Evolutionary conservation across 1,139 yeast species (phyloP).

Genomic region (Saccharomycopsis hybrid): DNA sequence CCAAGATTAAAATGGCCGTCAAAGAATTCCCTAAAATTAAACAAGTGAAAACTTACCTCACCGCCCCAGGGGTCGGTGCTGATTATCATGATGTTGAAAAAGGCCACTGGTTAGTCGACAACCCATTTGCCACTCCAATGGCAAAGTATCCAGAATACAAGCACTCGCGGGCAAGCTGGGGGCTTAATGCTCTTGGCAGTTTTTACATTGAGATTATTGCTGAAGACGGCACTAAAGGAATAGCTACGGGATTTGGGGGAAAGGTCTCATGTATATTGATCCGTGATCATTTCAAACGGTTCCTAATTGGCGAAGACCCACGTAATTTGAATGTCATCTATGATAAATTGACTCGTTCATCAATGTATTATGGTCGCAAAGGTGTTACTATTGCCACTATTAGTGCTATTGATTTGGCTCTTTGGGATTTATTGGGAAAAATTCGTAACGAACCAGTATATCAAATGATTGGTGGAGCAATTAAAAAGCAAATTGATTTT

Average conservation of each 20-base stretch:
- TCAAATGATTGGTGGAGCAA: slow-evolving; percentile 45
- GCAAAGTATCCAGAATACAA: slow-evolving; percentile 40
- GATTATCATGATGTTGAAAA: slow-evolving; percentile 42
- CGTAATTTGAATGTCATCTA: slow-evolving; percentile 38
- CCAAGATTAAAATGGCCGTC: too few relatives aligned
- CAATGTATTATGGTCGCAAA: slow-evolving; percentile 45
- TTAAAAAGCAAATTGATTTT: slow-evolving; percentile 38
- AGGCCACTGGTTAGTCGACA: slow-evolving; percentile 45
- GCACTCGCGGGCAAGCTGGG: slow-evolving; percentile 40
- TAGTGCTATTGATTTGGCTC: slow-evolving; percentile 40
- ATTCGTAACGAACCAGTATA: slow-evolving; percentile 44
- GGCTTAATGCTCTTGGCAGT: slow-evolving; percentile 45
- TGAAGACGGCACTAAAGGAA: slow-evolving; percentile 41
- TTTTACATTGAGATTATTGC: slow-evolving; percentile 44
- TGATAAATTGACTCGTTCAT: slow-evolving; percentile 44
- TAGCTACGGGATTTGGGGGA: slow-evolving; percentile 48
- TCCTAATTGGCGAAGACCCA: slow-evolving; percentile 40
- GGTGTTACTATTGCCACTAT: slow-evolving; percentile 43
- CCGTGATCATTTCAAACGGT: slow-evolving; percentile 40
- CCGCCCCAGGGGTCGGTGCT: slow-evolving; percentile 42
- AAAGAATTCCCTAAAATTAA: slow-evolving; percentile 38
- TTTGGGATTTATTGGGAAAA: slow-evolving; percentile 45
- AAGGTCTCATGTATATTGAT: slow-evolving; percentile 44
- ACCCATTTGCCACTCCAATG: slow-evolving; percentile 42
- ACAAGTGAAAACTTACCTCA: slow-evolving; percentile 36